phyloP scores from a whole-genome alignment of 2,329 filamentous ascomycete genomes.

The Massarina eburnea region DNA sequence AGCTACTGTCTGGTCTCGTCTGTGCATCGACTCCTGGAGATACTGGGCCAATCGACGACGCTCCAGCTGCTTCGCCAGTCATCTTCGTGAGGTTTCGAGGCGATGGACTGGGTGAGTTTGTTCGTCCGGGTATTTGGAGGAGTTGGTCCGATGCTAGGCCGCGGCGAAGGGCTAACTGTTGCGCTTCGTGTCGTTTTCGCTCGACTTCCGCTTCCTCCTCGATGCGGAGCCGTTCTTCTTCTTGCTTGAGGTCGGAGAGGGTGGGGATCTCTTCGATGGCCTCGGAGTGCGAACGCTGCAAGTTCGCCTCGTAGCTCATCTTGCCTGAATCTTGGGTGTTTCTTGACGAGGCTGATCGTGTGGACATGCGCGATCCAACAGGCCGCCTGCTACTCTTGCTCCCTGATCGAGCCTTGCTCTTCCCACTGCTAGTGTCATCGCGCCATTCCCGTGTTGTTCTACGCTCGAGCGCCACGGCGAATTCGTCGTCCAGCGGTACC shows the following conservation, averaged over 20 bases:
- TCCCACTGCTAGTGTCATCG: conserved; percentile 73
- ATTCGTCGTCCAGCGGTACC: conserved; percentile 88
- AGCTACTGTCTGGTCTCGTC: conserved; percentile 33
- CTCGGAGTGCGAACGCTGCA: conserved; percentile 29
- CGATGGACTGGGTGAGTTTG: conserved; percentile 11
- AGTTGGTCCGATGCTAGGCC: conserved; percentile 48
- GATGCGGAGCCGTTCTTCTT: conserved; percentile 56
- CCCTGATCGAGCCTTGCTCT: conserved; percentile 53
- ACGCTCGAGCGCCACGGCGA: conserved; percentile 78
- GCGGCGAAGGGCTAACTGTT: conserved; percentile 55
- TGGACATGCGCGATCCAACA: conserved; percentile 51
- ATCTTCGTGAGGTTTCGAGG: conserved; percentile 14
- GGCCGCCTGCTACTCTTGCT: conserved; percentile 45
- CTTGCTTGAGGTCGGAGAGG: conserved; percentile 57
- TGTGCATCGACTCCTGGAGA: conserved; percentile 33
- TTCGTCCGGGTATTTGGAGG: conserved; percentile 12
- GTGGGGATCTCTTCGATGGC: conserved; percentile 46
- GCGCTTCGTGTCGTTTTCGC: conserved; percentile 57
- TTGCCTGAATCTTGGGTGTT: conserved; percentile 39
- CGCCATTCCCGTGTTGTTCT: conserved; percentile 59
- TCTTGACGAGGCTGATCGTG: conserved; percentile 49
- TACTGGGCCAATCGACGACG: conserved; percentile 12
- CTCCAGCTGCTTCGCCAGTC: conserved; percentile 13
- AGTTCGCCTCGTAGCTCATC: conserved; percentile 17
- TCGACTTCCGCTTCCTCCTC: conserved; percentile 60